Percentiles rank a stretch among this genome's conserved stretches.
Evolutionary conservation across 495 filamentous ascomycete species (phyloP).

Genomic region (Talaromyces stipitatus): DNA sequence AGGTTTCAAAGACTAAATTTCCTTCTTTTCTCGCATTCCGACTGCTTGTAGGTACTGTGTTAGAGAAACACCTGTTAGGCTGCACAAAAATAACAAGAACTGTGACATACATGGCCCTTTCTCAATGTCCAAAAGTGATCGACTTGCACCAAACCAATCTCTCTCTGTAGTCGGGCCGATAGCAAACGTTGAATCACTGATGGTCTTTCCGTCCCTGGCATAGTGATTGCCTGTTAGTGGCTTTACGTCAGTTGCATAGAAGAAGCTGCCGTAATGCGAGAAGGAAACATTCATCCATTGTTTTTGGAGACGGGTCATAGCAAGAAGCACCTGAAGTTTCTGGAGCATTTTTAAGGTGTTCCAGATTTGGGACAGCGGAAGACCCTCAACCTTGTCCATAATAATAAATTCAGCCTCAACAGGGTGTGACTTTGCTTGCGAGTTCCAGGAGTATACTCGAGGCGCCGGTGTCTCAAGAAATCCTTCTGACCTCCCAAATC

Average conservation of each 20-base stretch:
- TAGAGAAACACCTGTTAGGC: constrained; percentile 15
- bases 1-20: constrained; percentile 16
- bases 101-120: constrained; percentile 21
- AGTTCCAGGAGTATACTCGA: constrained; percentile 22
- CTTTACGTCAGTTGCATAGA: constrained; percentile 17
- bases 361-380: constrained; percentile 24
- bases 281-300: constrained; percentile 23
- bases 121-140: constrained; percentile 20
- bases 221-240: constrained; percentile 11
- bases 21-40: constrained; percentile 19
- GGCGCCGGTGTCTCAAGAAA: constrained; percentile 20
- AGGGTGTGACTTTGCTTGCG: constrained; percentile 15
- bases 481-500: constrained; percentile 12
- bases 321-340: constrained; percentile 22
- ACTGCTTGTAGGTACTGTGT: constrained; percentile 20
- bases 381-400: constrained; percentile 23
- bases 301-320: constrained; percentile 24
- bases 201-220: constrained; percentile 14
- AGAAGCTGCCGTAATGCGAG: constrained; percentile 25
- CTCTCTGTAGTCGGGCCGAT: constrained; percentile 25
- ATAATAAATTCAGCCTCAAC: constrained; percentile 31
- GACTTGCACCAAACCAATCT: constrained; percentile 22
- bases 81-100: constrained; percentile 6
- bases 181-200: constrained; percentile 21
- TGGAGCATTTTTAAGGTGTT: constrained; percentile 17